phyloP scores from a whole-genome alignment of 352 stramenopile species.

The Globisporangium okanoganense region DNA sequence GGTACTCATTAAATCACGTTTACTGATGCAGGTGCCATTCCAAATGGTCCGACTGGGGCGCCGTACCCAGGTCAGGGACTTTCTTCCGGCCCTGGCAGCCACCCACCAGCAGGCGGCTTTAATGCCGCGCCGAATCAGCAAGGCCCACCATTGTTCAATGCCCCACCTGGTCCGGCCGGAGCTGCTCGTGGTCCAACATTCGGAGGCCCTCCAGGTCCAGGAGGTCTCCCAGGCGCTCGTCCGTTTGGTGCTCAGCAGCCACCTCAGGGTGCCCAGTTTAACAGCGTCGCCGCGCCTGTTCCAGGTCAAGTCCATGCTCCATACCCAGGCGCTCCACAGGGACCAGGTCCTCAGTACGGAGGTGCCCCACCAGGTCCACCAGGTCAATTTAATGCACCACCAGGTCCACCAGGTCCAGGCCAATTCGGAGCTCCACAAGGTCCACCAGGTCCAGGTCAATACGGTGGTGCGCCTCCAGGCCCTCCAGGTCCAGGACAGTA shows the following conservation, averaged over 20 bases:
- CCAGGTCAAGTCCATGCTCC: conserved; percentile 5
- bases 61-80: conserved; percentile 21
- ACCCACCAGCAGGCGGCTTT: conserved; percentile 9
- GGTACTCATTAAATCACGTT: neutral
- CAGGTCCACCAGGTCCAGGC: neutral
- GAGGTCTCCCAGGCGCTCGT: conserved; percentile 7
- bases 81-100: conserved; percentile 10
- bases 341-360: conserved; percentile 14
- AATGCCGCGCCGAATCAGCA: conserved; percentile 12
- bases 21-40: conserved; percentile 9
- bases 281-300: neutral
- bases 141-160: conserved; percentile 9
- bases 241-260: conserved; percentile 15
- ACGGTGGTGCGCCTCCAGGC: conserved; percentile 1
- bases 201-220: conserved; percentile 8
- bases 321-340: conserved; percentile 13
- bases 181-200: conserved; percentile 11
- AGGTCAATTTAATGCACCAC: neutral
- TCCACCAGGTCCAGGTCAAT: conserved; percentile 8
- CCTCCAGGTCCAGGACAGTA: conserved; percentile 1
- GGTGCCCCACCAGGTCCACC: neutral
- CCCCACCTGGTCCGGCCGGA: conserved; percentile 16
- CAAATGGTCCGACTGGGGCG: conserved; percentile 22
- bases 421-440: neutral
- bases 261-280: conserved; percentile 5